Conservation (phyloP, 2,329 filamentous ascomycete genomes). For the Fusarium anguioides region DNA sequence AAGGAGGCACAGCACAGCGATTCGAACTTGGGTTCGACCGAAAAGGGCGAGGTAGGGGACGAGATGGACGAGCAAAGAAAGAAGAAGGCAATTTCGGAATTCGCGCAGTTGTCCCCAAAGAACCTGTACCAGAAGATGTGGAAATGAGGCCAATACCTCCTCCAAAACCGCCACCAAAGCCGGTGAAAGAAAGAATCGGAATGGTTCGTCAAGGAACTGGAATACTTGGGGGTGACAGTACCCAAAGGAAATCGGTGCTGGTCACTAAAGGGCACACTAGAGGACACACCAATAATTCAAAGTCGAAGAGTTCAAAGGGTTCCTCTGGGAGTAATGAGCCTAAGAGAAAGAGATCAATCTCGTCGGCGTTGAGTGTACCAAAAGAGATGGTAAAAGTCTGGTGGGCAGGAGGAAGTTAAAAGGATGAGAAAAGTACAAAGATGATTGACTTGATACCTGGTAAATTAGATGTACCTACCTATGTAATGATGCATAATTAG, state of each 20-base stretch:
- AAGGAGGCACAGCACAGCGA: slow-evolving; percentile 17
- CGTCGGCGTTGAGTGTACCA: slow-evolving; percentile 30
- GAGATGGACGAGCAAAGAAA: slow-evolving; percentile 31
- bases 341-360: slow-evolving; percentile 33
- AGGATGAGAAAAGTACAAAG: slow-evolving; percentile 30
- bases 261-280: slow-evolving; percentile 31
- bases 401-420: slow-evolving; percentile 36
- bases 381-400: slow-evolving; percentile 45
- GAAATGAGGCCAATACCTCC: slow-evolving; percentile 41
- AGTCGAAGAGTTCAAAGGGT: slow-evolving; percentile 13
- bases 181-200: slow-evolving; percentile 28
- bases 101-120: slow-evolving; percentile 23
- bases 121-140: slow-evolving; percentile 36
- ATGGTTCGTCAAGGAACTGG: slow-evolving; percentile 37
- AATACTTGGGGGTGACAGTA: slow-evolving; percentile 24
- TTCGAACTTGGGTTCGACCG: slow-evolving; percentile 41
- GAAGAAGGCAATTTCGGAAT: slow-evolving; percentile 38
- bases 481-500: slow-evolving; percentile 29
- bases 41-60: slow-evolving; percentile 12
- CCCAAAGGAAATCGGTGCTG: slow-evolving; percentile 37
- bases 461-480: slow-evolving; percentile 18
- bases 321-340: slow-evolving; percentile 10
- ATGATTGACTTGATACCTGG: slow-evolving; percentile 8
- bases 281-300: slow-evolving; percentile 12
- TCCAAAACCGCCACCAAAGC: slow-evolving; percentile 24